A percentile compares a stretch with the other conserved stretches of the same genome.
These are phyloP conservation scores for Anisodus acutangulus DNA, from an alignment of 257 asterid genomes.

Conservation along the genomic window DNA sequence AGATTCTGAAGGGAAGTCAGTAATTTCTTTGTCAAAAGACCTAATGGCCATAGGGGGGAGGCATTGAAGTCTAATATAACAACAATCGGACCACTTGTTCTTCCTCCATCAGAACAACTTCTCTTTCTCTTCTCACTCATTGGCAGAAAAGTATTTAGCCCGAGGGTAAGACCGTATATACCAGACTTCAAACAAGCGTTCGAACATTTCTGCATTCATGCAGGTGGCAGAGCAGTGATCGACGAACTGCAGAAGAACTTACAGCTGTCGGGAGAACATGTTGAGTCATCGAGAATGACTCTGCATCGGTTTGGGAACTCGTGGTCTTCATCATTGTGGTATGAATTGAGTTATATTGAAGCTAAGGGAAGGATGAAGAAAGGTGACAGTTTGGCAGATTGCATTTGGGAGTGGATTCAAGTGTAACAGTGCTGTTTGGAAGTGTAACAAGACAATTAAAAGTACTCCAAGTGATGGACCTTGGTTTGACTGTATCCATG, in stretches of 20 bases:
- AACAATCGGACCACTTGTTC: constrained; percentile 41
- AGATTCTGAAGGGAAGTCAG: constrained; percentile 40
- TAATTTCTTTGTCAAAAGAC: constrained; percentile 41
- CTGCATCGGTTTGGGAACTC: constrained; percentile 46
- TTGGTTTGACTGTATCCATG: constrained; percentile 32
- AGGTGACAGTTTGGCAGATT: constrained; percentile 44
- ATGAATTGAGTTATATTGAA: constrained; percentile 43
- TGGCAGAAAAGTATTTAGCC: constrained; percentile 27
- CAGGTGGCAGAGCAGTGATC: constrained; percentile 48
- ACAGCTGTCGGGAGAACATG: constrained; percentile 37
- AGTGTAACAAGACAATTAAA: constrained; percentile 37
- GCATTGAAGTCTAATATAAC: constrained; percentile 45
- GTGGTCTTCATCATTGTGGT: constrained; percentile 42
- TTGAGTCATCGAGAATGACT: constrained; percentile 45
- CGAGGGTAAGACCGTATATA: constrained; percentile 31
- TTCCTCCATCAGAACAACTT: constrained; percentile 41
- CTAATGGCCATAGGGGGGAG: constrained; percentile 45
- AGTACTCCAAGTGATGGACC: not conserved
- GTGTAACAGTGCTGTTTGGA: constrained; percentile 52
- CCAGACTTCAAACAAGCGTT: constrained; percentile 44
- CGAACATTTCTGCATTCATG: constrained; percentile 48
- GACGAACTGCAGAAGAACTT: constrained; percentile 44
- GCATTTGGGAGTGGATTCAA: constrained; percentile 48
- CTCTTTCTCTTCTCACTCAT: constrained; percentile 30
- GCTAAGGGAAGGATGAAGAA: constrained; percentile 46